These are phyloP conservation scores for Aspergillus japonicus DNA, from an alignment of 2,329 filamentous ascomycete genomes.

Conservation along the genomic window DNA sequence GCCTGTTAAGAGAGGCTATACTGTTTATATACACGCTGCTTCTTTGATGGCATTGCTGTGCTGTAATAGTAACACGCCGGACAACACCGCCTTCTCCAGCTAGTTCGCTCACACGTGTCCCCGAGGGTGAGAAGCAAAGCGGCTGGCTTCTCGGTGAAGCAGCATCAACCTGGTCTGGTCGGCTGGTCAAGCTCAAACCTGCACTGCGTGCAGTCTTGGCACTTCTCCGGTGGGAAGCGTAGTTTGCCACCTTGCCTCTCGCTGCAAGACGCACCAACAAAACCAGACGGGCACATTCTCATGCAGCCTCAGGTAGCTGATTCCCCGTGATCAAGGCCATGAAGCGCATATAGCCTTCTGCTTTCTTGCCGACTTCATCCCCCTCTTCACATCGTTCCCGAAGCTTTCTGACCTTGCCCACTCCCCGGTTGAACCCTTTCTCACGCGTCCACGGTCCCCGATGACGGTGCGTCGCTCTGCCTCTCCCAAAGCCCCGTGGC, in stretches of 20 bases:
- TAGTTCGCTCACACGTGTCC: neutral
- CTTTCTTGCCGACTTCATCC: conserved; percentile 28
- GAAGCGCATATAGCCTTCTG: conserved; percentile 41
- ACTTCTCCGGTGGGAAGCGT: neutral
- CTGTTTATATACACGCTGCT: neutral
- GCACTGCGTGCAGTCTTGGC: neutral
- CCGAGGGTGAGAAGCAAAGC: neutral
- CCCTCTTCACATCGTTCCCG: conserved; percentile 40
- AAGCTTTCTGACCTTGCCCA: conserved; percentile 40
- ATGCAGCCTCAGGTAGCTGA: conserved; percentile 6
- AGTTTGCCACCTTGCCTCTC: neutral
- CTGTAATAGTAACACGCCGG: neutral
- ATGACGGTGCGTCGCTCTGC: conserved; percentile 27
- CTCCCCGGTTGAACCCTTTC: conserved; percentile 44
- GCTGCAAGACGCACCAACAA: neutral
- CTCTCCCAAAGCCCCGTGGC: conserved; percentile 27
- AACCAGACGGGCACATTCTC: neutral
- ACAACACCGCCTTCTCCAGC: neutral
- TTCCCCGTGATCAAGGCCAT: conserved; percentile 31
- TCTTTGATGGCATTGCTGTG: neutral
- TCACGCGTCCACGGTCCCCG: conserved; percentile 42
- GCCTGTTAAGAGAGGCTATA: neutral
- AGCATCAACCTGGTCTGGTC: neutral
- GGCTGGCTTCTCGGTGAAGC: neutral
- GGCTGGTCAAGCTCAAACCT: neutral